Evolutionary conservation across 768 basidiomycete genomes (phyloP).

Genomic region (Lentinula lateritia): DNA sequence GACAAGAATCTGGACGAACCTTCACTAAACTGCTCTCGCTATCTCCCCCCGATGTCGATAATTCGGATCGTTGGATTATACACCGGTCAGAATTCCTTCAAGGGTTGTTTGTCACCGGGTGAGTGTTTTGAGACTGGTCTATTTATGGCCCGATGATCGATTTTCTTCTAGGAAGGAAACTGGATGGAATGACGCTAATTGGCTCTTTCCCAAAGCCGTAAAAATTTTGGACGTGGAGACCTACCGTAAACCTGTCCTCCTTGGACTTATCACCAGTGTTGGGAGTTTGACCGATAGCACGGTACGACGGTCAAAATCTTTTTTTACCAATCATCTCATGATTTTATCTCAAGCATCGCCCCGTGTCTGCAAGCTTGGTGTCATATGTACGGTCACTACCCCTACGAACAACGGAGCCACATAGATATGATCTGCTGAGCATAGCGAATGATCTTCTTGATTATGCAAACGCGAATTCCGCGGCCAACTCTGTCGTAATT

Average conservation of each 20-base stretch:
- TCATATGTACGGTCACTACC: constrained; percentile 53
- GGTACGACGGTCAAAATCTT: constrained; percentile 40
- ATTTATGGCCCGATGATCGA: neutral
- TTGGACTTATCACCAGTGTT: constrained; percentile 72
- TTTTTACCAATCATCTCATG: constrained; percentile 9
- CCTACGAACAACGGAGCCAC: constrained; percentile 18
- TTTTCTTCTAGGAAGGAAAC: constrained; percentile 17
- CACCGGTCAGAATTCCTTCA: constrained; percentile 40
- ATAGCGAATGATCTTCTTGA: constrained; percentile 55
- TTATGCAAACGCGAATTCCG: constrained; percentile 46
- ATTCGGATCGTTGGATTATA: constrained; percentile 46
- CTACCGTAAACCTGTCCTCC: constrained; percentile 60
- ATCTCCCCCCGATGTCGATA: constrained; percentile 34
- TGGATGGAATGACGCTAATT: constrained; percentile 67
- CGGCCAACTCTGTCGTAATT: constrained; percentile 70
- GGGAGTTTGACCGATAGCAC: constrained; percentile 83
- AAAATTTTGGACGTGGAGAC: constrained; percentile 54
- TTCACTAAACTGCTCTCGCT: constrained; percentile 47
- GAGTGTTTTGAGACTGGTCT: constrained; percentile 21
- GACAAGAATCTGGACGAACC: constrained; percentile 70
- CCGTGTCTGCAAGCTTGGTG: constrained; percentile 56
- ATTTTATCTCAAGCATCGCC: constrained; percentile 51
- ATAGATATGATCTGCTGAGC: constrained; percentile 40
- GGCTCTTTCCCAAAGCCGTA: constrained; percentile 73
- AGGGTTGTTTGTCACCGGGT: constrained; percentile 44